Conservation (phyloP, 805 yeast species). For the Babjeviella inositovora region DNA sequence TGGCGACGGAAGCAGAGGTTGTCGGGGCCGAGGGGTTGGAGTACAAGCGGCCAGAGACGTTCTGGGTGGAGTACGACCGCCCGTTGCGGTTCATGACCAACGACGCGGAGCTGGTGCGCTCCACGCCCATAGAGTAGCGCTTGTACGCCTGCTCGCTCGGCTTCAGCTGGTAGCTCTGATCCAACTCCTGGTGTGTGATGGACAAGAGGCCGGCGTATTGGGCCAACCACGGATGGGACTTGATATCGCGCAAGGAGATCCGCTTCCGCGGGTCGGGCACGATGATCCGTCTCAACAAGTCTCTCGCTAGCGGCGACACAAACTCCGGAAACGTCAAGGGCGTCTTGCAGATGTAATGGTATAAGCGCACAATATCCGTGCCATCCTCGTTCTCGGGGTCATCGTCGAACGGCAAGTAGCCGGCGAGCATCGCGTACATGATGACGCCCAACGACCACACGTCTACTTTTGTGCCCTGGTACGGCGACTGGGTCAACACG, state of each 20-base stretch:
- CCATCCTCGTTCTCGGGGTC: conserved; percentile 96
- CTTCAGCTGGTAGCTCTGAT: conserved; percentile 27
- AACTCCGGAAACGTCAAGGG: conserved; percentile 93
- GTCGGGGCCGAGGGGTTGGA: conserved; percentile 52
- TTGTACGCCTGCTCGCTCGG: conserved; percentile 11
- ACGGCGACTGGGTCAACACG: conserved; percentile 74
- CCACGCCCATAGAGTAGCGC: conserved; percentile 13
- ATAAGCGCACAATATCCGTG: conserved; percentile 78
- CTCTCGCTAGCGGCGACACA: conserved; percentile 81
- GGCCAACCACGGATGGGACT: conserved; percentile 80
- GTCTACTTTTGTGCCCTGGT: conserved; percentile 87
- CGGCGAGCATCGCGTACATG: conserved; percentile 91
- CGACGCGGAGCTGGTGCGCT: conserved; percentile 17
- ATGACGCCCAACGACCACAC: conserved; percentile 97
- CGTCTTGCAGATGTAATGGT: conserved; percentile 82
- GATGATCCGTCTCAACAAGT: conserved; percentile 67
- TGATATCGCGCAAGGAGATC: conserved; percentile 48
- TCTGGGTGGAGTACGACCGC: conserved; percentile 19
- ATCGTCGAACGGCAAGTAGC: conserved; percentile 94
- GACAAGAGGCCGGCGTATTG: conserved; percentile 72
- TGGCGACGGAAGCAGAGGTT: conserved; percentile 39
- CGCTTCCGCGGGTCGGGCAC: conserved; percentile 78
- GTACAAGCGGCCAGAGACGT: conserved; percentile 18
- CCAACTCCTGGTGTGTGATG: conserved; percentile 87
- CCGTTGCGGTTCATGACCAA: conserved; percentile 14